phyloP scores from a whole-genome alignment of 2,329 filamentous ascomycete genomes.

The Clonostachys solani region DNA sequence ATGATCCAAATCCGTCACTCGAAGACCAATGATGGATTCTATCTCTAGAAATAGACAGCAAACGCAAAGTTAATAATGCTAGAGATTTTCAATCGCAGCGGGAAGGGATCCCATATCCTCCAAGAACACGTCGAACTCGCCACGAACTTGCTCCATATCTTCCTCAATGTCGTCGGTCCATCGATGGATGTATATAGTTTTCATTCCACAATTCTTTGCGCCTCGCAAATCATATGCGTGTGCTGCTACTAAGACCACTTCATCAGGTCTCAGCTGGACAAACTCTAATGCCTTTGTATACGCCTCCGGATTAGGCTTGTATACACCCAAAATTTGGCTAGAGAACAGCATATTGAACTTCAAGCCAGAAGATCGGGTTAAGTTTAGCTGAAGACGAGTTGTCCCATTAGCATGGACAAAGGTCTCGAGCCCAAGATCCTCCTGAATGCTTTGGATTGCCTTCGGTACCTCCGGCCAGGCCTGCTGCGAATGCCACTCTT shows the following conservation, averaged over 20 bases:
- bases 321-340: constrained; percentile 40
- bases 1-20: too few species aligned
- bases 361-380: constrained; percentile 39
- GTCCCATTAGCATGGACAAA: constrained; percentile 53
- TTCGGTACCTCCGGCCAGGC: constrained; percentile 45
- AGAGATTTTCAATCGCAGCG: constrained; percentile 1
- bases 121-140: constrained; percentile 30
- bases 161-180: constrained; percentile 49
- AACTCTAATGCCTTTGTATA: constrained; percentile 41
- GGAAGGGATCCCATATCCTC: constrained; percentile 11
- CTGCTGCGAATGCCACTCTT: constrained; percentile 41
- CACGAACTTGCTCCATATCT: constrained; percentile 30
- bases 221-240: constrained; percentile 49
- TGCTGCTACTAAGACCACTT: constrained; percentile 47
- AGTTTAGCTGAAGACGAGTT: constrained; percentile 48
- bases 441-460: constrained; percentile 31
- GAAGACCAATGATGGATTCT: too few species aligned
- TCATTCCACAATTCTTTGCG: constrained; percentile 41
- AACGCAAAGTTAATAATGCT: too few species aligned
- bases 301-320: constrained; percentile 40
- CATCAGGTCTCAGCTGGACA: constrained; percentile 35
- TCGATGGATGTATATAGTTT: constrained; percentile 45
- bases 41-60: too few species aligned
- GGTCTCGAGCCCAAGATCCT: constrained; percentile 28
- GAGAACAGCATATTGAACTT: constrained; percentile 48